These are phyloP conservation scores for Beauveria brongniartii DNA, from an alignment of 2,329 filamentous ascomycete genomes.

Conservation along the genomic window DNA sequence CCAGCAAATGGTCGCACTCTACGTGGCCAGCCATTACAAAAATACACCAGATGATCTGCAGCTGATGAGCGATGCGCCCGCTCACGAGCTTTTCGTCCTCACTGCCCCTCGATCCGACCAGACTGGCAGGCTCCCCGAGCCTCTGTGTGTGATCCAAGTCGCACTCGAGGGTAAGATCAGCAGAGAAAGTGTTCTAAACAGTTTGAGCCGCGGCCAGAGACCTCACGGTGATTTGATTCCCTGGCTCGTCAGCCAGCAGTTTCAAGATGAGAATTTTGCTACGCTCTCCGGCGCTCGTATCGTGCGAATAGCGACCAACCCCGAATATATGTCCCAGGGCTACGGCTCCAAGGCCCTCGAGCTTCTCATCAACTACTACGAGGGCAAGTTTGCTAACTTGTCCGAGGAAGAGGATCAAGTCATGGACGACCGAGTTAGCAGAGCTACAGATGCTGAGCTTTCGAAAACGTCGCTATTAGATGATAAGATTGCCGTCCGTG, in stretches of 20 bases:
- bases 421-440: constrained; percentile 57
- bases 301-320: constrained; percentile 92
- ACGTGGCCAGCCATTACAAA: constrained; percentile 96
- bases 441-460: constrained; percentile 76
- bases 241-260: constrained; percentile 96
- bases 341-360: constrained; percentile 86
- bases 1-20: constrained; percentile 96
- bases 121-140: constrained; percentile 75
- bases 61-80: constrained; percentile 94
- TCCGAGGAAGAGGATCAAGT: constrained; percentile 57
- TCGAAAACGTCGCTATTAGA: constrained; percentile 67
- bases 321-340: constrained; percentile 85
- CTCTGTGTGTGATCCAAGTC: constrained; percentile 89
- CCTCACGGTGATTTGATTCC: constrained; percentile 91
- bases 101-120: constrained; percentile 77
- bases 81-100: constrained; percentile 91
- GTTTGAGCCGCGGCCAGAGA: constrained; percentile 78
- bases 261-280: constrained; percentile 95
- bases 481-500: constrained; percentile 83
- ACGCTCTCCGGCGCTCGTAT: constrained; percentile 84
- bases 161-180: constrained; percentile 93
- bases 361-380: constrained; percentile 85
- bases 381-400: constrained; percentile 81
- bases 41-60: constrained; percentile 98
- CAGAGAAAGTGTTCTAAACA: constrained; percentile 82